phyloP scores from a whole-genome alignment of 2,329 filamentous ascomycete species.

The Aspergillus fumigatiaffinis region DNA sequence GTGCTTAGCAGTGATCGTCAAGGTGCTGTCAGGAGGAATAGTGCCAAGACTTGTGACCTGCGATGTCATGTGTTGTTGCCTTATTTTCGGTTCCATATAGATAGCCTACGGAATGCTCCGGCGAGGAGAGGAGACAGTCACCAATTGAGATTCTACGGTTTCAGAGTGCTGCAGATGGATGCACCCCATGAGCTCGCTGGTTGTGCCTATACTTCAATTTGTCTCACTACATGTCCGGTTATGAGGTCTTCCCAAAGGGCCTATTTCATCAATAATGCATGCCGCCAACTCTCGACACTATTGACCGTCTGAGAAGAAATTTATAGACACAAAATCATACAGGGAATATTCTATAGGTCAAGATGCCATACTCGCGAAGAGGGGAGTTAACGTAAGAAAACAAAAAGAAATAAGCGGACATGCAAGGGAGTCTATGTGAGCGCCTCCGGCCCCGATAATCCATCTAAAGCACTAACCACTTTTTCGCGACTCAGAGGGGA shows the following conservation, averaged over 20 bases:
- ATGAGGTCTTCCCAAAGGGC: neutral
- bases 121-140: neutral
- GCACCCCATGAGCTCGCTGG: neutral
- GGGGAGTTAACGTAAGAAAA: neutral
- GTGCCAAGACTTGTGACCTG: neutral
- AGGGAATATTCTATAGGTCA: neutral
- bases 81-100: neutral
- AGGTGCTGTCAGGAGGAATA: neutral
- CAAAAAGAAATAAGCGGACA: conserved; percentile 1
- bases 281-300: neutral
- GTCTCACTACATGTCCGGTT: neutral
- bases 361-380: neutral
- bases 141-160: neutral
- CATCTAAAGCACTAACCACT: conserved; percentile 1
- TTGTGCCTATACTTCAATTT: neutral
- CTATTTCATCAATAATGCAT: neutral
- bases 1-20: neutral
- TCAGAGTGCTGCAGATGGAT: neutral
- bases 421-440: neutral
- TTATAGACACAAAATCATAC: neutral
- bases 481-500: neutral
- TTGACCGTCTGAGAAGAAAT: neutral
- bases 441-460: neutral
- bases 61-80: neutral
- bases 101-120: too few species aligned